Base-by-base conservation (phyloP, 1,284 basidiomycete genomes). In the Leccinum subfulvum region DNA sequence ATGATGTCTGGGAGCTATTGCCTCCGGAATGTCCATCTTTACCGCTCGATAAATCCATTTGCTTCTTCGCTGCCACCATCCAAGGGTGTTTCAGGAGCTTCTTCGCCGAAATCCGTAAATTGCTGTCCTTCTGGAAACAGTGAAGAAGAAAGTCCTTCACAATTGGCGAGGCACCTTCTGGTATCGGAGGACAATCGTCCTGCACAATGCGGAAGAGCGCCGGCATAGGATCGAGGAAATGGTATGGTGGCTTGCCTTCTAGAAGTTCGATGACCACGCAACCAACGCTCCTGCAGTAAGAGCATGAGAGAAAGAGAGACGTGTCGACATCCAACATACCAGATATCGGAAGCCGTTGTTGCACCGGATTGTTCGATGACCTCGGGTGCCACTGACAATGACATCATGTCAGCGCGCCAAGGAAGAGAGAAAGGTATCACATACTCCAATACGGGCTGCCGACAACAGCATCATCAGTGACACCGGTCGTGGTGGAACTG, bases 121-220 rank as follows among this genome's bases (percentile, higher is more conserved):
- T 97, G 67, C 88, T 89, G 73, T 98, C 97, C 77, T 98, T 98
- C 80, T 98, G 97, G 77, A 99, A 99, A 75, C 97, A 98, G 68
- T 98, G 95, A 67, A 94, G 91, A 9, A 99, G 81, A 71, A 98
- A 99, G 76, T 98, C 95, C 72, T 97, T 94, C 68, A 97, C 96
- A 64, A 97, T 90, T 58, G 94, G 88, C 11, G 94, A 96, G 1
- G 94, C 93, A 51, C 95, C 94, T 65, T 98, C 95, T 0, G 97
- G 97, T 68, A 99, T 91, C 7, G 94, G 94, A 51, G 97, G 97
- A 70, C 89, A 92, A 75, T 98, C 96, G 72, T 99, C 97, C 75
- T 98, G 95, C 1, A 99, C 97, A 66, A 99, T 98, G 58, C 95
- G 89, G 78, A 97, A 99, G 26, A 99, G 85, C 0, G 97, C 97